phyloP scores from a whole-genome alignment of 2,329 filamentous ascomycete species.

The Blumeria graminis region DNA sequence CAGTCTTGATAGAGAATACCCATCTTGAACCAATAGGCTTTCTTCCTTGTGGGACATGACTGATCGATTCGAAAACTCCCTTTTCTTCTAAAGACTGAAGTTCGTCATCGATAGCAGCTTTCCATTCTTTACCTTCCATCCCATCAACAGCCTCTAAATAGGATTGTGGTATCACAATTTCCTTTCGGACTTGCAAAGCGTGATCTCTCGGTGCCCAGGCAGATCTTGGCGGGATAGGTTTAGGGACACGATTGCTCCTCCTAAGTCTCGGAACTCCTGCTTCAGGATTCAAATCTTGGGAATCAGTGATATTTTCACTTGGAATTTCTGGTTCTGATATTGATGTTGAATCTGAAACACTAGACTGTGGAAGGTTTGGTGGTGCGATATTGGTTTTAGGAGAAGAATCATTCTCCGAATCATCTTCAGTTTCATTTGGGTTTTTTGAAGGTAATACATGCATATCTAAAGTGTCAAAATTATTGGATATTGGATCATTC shows the following conservation, averaged over 20 bases:
- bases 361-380: not conserved
- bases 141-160: not conserved
- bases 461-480: not conserved
- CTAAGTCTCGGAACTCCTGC: not conserved
- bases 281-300: not conserved
- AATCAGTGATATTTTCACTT: not conserved
- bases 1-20: not conserved
- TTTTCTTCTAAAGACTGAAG: not conserved
- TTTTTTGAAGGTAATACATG: not conserved
- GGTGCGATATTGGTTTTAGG: not conserved
- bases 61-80: not conserved
- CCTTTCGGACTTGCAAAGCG: not conserved
- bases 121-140: not conserved
- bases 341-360: not conserved
- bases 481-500: not conserved
- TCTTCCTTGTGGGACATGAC: constrained; percentile 1
- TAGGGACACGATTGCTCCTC: not conserved
- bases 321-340: not conserved
- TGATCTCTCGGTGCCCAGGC: not conserved
- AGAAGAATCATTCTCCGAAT: not conserved
- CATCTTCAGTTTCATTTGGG: not conserved
- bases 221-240: not conserved
- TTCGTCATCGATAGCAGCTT: not conserved
- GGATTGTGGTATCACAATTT: not conserved
- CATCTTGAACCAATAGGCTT: not conserved